Evolutionary conservation across 1,139 yeast genomes (phyloP).

Genomic region (Meyerozyma carpophila): DNA sequence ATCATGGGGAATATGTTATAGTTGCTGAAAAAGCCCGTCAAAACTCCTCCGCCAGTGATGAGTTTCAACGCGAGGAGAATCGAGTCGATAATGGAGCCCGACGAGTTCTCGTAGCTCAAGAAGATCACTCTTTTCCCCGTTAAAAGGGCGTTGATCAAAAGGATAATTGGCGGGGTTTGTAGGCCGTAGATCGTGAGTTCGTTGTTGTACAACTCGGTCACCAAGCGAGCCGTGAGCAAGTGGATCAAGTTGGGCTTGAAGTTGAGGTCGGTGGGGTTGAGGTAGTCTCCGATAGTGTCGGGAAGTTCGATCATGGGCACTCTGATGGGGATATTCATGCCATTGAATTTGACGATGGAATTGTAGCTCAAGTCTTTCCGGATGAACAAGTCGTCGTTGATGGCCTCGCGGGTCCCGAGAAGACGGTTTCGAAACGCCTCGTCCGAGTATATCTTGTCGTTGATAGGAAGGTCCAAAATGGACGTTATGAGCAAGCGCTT

Average conservation of each 20-base stretch:
- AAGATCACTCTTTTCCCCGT: constrained; percentile 54
- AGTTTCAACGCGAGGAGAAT: constrained; percentile 49
- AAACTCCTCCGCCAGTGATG: constrained; percentile 55
- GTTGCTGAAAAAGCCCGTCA: constrained; percentile 43
- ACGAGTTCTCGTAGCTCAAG: constrained; percentile 50
- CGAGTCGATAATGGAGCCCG: constrained; percentile 52
- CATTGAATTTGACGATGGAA: constrained; percentile 30
- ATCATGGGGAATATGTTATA: constrained; percentile 56
- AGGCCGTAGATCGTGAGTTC: constrained; percentile 51
- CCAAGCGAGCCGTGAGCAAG: constrained; percentile 30
- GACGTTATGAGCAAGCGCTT: constrained; percentile 40
- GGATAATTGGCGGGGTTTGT: constrained; percentile 52
- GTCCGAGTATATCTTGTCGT: constrained; percentile 31
- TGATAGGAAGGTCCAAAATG: constrained; percentile 41
- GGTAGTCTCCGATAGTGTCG: constrained; percentile 35
- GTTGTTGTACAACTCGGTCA: constrained; percentile 23
- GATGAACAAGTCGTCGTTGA: constrained; percentile 31
- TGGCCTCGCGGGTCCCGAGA: constrained; percentile 20
- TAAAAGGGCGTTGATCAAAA: constrained; percentile 49
- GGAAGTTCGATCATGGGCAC: constrained; percentile 32
- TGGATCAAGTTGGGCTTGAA: constrained; percentile 38
- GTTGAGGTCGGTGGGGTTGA: constrained; percentile 37
- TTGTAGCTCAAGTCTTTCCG: constrained; percentile 43
- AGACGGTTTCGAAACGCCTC: constrained; percentile 15
- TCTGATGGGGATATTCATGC: constrained; percentile 40